Evolutionary conservation across 2,329 filamentous ascomycete species (phyloP).

Genomic region (Coniosporium tulheliwenetii): DNA sequence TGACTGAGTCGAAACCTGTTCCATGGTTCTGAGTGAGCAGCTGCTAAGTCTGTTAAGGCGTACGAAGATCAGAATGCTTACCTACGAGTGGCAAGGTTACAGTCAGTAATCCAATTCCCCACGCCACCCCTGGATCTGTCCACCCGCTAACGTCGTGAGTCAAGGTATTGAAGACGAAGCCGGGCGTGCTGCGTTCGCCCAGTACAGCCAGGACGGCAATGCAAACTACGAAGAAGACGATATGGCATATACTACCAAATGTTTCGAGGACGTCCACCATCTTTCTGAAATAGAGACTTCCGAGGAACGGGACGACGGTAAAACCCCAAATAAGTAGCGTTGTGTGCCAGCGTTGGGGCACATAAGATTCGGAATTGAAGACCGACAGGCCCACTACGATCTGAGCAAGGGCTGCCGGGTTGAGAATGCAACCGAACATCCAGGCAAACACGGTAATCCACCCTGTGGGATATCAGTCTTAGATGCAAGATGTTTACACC

Average conservation of each 20-base stretch:
- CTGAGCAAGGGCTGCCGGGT: constrained; percentile 16
- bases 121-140: constrained; percentile 17
- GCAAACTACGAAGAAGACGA: constrained; percentile 17
- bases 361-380: constrained; percentile 20
- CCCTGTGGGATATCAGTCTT: constrained; percentile 5
- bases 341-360: constrained; percentile 21
- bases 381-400: constrained; percentile 18
- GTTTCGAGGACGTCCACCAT: constrained; percentile 23
- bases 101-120: constrained; percentile 22
- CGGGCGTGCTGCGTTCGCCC: constrained; percentile 14
- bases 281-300: constrained; percentile 18
- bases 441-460: constrained; percentile 22
- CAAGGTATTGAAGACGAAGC: constrained; percentile 16
- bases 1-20: constrained; percentile 29
- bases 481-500: not conserved
- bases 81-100: constrained; percentile 17
- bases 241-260: constrained; percentile 17
- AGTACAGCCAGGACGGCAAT: constrained; percentile 14
- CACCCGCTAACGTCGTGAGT: constrained; percentile 15
- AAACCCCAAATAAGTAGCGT: constrained; percentile 22
- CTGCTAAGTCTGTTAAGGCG: not conserved
- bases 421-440: constrained; percentile 18
- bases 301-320: constrained; percentile 15
- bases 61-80: constrained; percentile 4
- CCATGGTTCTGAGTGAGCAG: not conserved